phyloP scores from a whole-genome alignment of 805 yeast species.

The Nakazawaea holstii region DNA sequence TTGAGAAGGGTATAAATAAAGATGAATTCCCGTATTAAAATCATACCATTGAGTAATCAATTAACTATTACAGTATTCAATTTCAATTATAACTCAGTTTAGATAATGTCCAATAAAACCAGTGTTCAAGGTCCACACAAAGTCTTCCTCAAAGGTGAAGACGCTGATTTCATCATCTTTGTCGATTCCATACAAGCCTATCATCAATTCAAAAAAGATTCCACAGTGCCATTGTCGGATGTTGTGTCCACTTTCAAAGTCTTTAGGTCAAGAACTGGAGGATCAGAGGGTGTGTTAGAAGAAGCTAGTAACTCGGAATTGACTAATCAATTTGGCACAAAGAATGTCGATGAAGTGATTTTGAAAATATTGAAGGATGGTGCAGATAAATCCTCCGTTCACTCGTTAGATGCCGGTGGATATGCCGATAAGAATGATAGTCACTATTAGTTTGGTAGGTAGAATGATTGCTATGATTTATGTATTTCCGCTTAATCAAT shows the following conservation, averaged over 20 bases:
- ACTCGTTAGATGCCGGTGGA: neutral
- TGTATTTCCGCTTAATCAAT: neutral
- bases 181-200: constrained; percentile 47
- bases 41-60: no score
- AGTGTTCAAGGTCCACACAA: constrained; percentile 28
- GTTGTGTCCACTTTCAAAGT: constrained; percentile 62
- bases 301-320: constrained; percentile 66
- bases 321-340: constrained; percentile 63
- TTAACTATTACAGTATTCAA: neutral
- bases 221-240: constrained; percentile 53
- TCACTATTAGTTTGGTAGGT: neutral
- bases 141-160: constrained; percentile 60
- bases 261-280: constrained; percentile 58
- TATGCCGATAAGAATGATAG: constrained; percentile 7
- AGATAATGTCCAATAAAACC: constrained; percentile 7
- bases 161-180: constrained; percentile 61
- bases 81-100: neutral
- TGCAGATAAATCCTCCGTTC: constrained; percentile 28
- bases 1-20: neutral
- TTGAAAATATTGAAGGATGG: constrained; percentile 59
- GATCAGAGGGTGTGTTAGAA: constrained; percentile 66
- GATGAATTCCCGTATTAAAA: neutral
- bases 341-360: constrained; percentile 50
- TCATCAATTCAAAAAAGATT: constrained; percentile 43
- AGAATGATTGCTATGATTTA: neutral